Conservation (phyloP, 2,329 filamentous ascomycete genomes). For the Arthrinium phaeospermum region DNA sequence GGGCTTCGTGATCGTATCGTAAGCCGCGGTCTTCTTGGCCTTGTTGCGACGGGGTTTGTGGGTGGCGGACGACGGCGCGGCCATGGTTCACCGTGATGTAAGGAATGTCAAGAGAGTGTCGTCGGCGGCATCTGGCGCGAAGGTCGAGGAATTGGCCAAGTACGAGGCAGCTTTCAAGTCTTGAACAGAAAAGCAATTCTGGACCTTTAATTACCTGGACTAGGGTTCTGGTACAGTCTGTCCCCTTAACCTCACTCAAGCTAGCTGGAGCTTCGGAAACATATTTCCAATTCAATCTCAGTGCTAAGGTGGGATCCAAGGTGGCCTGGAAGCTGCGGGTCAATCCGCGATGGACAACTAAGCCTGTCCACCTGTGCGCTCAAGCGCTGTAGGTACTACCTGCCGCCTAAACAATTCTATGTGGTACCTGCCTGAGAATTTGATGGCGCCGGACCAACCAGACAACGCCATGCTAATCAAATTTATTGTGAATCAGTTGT, state of each 20-base stretch:
- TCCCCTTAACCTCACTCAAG: not conserved
- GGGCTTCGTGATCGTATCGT: slow-evolving; percentile 42
- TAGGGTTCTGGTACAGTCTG: not conserved
- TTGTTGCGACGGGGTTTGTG: slow-evolving; percentile 62
- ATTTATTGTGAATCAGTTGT: not conserved
- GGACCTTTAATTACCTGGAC: slow-evolving; percentile 3
- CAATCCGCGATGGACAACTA: not conserved
- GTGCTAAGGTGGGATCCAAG: too few relatives aligned
- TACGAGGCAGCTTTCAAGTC: slow-evolving; percentile 3
- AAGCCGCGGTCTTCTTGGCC: slow-evolving; percentile 53
- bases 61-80: slow-evolving; percentile 56
- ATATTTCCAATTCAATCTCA: not conserved
- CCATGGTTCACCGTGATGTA: slow-evolving; percentile 47
- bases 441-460: not conserved
- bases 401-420: not conserved
- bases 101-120: not conserved
- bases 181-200: slow-evolving; percentile 1
- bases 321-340: slow-evolving; percentile 7
- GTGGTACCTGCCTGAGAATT: not conserved
- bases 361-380: not conserved
- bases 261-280: not conserved
- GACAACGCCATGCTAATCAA: too few relatives aligned
- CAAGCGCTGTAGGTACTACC: not conserved
- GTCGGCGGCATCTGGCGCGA: slow-evolving; percentile 8
- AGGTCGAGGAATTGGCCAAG: not conserved